phyloP scores from a whole-genome alignment of 2,329 filamentous ascomycete genomes.

The Epichloe bromicola region DNA sequence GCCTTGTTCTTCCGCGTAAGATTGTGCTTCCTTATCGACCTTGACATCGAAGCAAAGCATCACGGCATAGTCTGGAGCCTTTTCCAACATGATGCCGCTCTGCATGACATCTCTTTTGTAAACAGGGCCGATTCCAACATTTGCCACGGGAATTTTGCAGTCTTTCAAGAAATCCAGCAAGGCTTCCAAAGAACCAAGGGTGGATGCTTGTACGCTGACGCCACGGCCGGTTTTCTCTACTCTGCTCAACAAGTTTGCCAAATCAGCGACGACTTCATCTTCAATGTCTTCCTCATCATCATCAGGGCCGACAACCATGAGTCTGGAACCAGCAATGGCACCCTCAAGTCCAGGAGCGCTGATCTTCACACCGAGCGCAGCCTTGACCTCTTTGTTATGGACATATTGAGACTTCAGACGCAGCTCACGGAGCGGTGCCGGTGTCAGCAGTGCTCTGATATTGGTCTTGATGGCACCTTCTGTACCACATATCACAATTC shows the following conservation, averaged over 20 bases:
- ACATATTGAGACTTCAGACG: conserved; percentile 94
- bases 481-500: conserved; percentile 90
- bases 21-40: conserved; percentile 88
- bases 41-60: conserved; percentile 99
- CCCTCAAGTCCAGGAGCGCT: conserved; percentile 89
- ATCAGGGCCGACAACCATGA: conserved; percentile 86
- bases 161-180: conserved; percentile 90
- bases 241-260: conserved; percentile 79
- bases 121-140: conserved; percentile 93
- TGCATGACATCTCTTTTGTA: conserved; percentile 97
- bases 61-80: conserved; percentile 86
- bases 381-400: conserved; percentile 99
- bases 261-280: conserved; percentile 91
- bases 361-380: conserved; percentile 96
- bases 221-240: conserved; percentile 87
- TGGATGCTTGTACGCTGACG: conserved; percentile 95
- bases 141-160: conserved; percentile 93
- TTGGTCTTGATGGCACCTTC: conserved; percentile 93
- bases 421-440: conserved; percentile 82
- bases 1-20: conserved; percentile 83
- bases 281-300: conserved; percentile 95
- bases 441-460: conserved; percentile 85
- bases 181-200: conserved; percentile 90
- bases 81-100: conserved; percentile 92
- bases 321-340: conserved; percentile 88